These are phyloP conservation scores for Syncephalastrum monosporum DNA, from an alignment of 371 early-diverging fungal species.

Conservation along the genomic window DNA sequence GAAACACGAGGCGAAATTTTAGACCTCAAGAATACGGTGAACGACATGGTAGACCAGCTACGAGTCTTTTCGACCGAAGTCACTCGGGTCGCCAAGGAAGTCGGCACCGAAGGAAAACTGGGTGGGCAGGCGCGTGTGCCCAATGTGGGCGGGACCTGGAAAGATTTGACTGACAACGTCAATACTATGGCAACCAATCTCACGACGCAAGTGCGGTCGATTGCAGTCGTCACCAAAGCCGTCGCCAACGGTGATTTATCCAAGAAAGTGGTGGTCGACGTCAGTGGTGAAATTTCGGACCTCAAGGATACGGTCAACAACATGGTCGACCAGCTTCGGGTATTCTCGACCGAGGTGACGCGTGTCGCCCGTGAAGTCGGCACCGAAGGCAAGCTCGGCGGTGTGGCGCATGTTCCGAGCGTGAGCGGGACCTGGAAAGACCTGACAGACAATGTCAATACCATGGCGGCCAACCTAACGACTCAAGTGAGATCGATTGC, in stretches of 20 bases:
- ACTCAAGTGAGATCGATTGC: conserved; percentile 55
- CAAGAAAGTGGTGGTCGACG: conserved; percentile 57
- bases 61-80: conserved; percentile 44
- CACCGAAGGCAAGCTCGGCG: conserved; percentile 54
- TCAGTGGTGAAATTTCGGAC: conserved; percentile 60
- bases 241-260: conserved; percentile 59
- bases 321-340: conserved; percentile 51
- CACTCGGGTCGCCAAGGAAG: conserved; percentile 38
- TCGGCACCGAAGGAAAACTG: conserved; percentile 51
- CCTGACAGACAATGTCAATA: conserved; percentile 59
- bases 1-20: conserved; percentile 42
- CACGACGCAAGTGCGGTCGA: conserved; percentile 52
- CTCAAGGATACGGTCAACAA: conserved; percentile 64
- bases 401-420: conserved; percentile 39
- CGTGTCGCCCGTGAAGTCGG: conserved; percentile 45
- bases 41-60: conserved; percentile 31
- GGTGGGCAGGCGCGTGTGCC: conserved; percentile 38
- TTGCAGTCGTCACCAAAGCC: conserved; percentile 48
- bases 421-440: conserved; percentile 64
- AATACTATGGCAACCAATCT: conserved; percentile 51
- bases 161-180: conserved; percentile 49
- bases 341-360: conserved; percentile 39
- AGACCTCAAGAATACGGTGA: conserved; percentile 12
- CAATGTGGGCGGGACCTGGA: conserved; percentile 55
- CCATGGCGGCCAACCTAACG: conserved; percentile 58